A percentile compares a stretch with the other conserved stretches of the same genome.
Conservation (phyloP, 768 basidiomycete genomes). For the Asterophora lycoperdoides region DNA sequence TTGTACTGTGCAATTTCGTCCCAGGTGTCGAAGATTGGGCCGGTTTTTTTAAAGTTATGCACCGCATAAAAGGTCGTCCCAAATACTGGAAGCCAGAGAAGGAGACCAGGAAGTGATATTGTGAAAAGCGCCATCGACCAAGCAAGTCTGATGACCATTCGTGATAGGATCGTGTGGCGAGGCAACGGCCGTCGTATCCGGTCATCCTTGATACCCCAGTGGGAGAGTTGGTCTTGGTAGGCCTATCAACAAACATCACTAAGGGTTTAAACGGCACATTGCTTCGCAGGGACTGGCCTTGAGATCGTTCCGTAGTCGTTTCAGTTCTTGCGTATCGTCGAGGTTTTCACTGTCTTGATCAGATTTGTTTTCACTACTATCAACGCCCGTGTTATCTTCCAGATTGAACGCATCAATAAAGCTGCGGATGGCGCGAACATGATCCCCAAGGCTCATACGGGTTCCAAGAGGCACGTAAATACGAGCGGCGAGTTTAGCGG, state of each 20-base stretch:
- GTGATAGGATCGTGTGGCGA: conserved; percentile 50
- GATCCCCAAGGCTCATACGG: conserved; percentile 77
- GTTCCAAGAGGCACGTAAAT: conserved; percentile 90
- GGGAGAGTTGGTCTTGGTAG: conserved; percentile 70
- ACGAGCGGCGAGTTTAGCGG: conserved; percentile 70
- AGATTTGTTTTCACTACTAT: conserved; percentile 15
- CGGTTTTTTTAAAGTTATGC: conserved; percentile 73
- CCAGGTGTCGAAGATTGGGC: conserved; percentile 81
- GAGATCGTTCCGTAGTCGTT: conserved; percentile 47
- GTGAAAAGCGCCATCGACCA: conserved; percentile 62
- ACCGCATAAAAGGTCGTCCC: conserved; percentile 64
- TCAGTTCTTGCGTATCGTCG: conserved; percentile 24
- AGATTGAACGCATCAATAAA: conserved; percentile 75
- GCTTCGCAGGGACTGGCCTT: conserved; percentile 39
- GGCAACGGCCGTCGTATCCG: conserved; percentile 66
- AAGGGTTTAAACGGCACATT: not conserved
- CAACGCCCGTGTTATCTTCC: conserved; percentile 26
- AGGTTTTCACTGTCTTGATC: conserved; percentile 22
- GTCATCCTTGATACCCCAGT: conserved; percentile 79
- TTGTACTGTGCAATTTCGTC: conserved; percentile 91
- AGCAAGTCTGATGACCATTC: conserved; percentile 59
- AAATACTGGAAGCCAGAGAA: conserved; percentile 83
- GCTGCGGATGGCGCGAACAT: conserved; percentile 68
- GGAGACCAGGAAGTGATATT: conserved; percentile 70
- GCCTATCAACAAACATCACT: conserved; percentile 32